Evolutionary conservation across 2,329 filamentous ascomycete species (phyloP).

Genomic region (Penicillium digitatum): DNA sequence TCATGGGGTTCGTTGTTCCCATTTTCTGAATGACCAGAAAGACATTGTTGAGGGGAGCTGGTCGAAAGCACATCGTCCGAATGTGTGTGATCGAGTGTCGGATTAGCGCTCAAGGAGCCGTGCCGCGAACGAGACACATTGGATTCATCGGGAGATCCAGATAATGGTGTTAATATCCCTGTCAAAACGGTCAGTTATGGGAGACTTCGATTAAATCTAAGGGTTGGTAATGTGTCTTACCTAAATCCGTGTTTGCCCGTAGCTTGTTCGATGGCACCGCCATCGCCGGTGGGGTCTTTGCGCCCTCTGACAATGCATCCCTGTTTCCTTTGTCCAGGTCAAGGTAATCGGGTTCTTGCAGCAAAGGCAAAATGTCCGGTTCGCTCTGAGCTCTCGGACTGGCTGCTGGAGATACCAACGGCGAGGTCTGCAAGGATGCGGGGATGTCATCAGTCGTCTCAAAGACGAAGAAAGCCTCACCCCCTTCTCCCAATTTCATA

Average conservation of each 20-base stretch:
- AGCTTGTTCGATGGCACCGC: constrained; percentile 28
- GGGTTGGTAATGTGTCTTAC: constrained; percentile 23
- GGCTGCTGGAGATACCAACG: constrained; percentile 80
- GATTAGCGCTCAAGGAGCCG: constrained; percentile 34
- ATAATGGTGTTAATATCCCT: constrained; percentile 42
- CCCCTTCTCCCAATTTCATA: constrained; percentile 97
- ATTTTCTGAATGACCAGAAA: constrained; percentile 8
- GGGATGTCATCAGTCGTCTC: constrained; percentile 90
- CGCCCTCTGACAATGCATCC: constrained; percentile 22
- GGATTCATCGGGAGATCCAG: constrained; percentile 37
- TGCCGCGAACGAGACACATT: constrained; percentile 24
- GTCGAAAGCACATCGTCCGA: constrained; percentile 54
- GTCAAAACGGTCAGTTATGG: background rate
- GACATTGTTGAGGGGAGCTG: constrained; percentile 30
- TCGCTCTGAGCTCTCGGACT: constrained; percentile 59
- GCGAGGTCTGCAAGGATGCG: constrained; percentile 90
- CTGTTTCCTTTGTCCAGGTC: constrained; percentile 39
- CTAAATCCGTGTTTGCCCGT: constrained; percentile 48
- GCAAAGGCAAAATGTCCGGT: constrained; percentile 29
- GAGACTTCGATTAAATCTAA: background rate
- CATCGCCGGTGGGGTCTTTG: constrained; percentile 25
- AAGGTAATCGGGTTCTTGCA: constrained; percentile 51
- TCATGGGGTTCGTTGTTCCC: constrained; percentile 13
- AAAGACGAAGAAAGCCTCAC: constrained; percentile 98
- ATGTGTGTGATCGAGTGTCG: constrained; percentile 47